A percentile compares a stretch with the other conserved stretches of the same genome.
phyloP scores from a whole-genome alignment of 139 green algal species.

The Coccomyxa sp. region DNA sequence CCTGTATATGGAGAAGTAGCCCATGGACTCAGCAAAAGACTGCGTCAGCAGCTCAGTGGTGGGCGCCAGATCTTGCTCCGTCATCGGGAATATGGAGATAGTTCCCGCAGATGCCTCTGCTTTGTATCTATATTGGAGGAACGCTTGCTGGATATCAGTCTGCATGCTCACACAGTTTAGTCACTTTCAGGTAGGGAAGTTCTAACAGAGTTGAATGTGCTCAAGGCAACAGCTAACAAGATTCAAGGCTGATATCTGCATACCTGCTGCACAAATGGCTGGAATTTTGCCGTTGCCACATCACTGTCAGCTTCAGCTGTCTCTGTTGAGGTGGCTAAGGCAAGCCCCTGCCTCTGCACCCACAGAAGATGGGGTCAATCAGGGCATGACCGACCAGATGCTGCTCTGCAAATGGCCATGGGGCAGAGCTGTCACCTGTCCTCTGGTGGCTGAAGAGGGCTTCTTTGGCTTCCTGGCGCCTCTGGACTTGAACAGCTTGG shows the following conservation, averaged over 20 bases:
- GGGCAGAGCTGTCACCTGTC: too few species aligned
- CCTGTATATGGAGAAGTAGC: constrained; percentile 36
- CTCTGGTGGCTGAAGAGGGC: too few species aligned
- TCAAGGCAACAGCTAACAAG: neutral
- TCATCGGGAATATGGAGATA: constrained; percentile 22
- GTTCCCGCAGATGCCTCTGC: neutral
- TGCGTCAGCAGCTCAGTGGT: constrained; percentile 47
- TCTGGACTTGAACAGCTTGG: too few species aligned
- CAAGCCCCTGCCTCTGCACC: too few species aligned
- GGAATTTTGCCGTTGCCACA: constrained; percentile 21
- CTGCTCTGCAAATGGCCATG: too few species aligned
- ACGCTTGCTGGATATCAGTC: constrained; percentile 3
- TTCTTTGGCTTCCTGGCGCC: too few species aligned
- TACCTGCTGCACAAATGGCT: constrained; percentile 21
- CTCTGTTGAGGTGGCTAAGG: constrained; percentile 6
- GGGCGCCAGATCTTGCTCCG: constrained; percentile 13
- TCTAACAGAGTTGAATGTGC: neutral
- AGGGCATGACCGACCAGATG: too few species aligned
- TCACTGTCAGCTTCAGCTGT: neutral
- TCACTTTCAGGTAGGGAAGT: neutral
- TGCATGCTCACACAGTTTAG: neutral
- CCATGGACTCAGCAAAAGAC: constrained; percentile 44
- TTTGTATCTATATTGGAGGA: constrained; percentile 12
- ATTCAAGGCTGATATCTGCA: constrained; percentile 4
- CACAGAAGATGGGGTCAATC: too few species aligned